Evolutionary conservation across 2,329 filamentous ascomycete genomes (phyloP).

Genomic region (Dryadomyces sulphureus): DNA sequence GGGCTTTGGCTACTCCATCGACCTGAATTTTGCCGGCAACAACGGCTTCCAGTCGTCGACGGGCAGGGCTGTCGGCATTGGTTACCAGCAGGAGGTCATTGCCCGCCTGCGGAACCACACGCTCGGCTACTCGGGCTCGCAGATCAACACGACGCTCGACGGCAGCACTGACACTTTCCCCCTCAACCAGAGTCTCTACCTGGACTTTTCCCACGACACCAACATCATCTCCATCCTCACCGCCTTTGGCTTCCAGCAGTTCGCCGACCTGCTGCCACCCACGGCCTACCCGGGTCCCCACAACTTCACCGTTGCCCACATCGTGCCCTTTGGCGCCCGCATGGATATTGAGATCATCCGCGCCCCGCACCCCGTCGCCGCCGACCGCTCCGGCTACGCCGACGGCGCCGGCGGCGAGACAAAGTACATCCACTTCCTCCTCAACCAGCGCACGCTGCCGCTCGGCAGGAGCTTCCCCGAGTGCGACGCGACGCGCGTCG

Average conservation of each 20-base stretch:
- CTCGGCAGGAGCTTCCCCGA: constrained; percentile 50
- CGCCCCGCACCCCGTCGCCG: constrained; percentile 45
- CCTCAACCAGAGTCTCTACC: constrained; percentile 56
- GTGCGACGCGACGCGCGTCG: constrained; percentile 46
- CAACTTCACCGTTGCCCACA: constrained; percentile 49
- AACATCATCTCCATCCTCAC: constrained; percentile 57
- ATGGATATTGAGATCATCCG: constrained; percentile 62
- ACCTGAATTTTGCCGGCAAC: constrained; percentile 48
- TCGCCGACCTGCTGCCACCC: constrained; percentile 42
- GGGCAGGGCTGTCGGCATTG: constrained; percentile 57
- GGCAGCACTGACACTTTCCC: constrained; percentile 56
- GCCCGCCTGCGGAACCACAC: constrained; percentile 56
- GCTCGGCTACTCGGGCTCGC: constrained; percentile 39
- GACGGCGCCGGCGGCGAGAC: constrained; percentile 34
- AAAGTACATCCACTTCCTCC: constrained; percentile 57
- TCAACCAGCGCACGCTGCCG: constrained; percentile 61
- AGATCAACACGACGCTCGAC: constrained; percentile 58
- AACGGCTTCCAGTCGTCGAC: constrained; percentile 49
- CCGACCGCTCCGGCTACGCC: constrained; percentile 38
- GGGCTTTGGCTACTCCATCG: constrained; percentile 55
- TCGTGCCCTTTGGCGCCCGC: constrained; percentile 58
- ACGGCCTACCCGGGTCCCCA: constrained; percentile 39
- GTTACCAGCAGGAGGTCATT: constrained; percentile 58
- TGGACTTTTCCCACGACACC: constrained; percentile 68
- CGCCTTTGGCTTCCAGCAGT: constrained; percentile 59